Percentiles rank a stretch among this genome's conserved stretches.
Evolutionary conservation across 2,329 filamentous ascomycete genomes (phyloP).

Genomic region (Helicocarpus griseus): DNA sequence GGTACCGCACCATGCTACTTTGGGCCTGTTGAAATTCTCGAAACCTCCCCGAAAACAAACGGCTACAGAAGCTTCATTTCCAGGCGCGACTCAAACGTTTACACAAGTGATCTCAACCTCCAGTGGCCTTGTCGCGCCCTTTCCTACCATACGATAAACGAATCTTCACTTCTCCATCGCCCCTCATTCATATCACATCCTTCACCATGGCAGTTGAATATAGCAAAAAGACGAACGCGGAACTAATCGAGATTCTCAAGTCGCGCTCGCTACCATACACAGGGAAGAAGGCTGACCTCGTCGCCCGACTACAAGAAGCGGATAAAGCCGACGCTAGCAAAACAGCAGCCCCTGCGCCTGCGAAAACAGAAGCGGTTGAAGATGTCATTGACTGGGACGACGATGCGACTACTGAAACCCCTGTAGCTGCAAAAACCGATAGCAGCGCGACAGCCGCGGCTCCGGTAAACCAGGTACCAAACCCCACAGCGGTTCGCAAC

Average conservation of each 20-base stretch:
- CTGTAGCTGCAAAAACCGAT: slow-evolving; percentile 20
- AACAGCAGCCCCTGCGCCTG: slow-evolving; percentile 5
- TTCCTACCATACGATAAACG: neutral
- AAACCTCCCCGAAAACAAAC: neutral
- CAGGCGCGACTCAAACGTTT: neutral
- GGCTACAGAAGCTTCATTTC: neutral
- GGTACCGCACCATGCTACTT: neutral
- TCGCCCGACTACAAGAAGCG: slow-evolving; percentile 38
- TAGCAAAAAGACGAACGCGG: slow-evolving; percentile 41
- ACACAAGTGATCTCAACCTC: neutral
- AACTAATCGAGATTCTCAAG: slow-evolving; percentile 41
- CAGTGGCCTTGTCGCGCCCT: neutral
- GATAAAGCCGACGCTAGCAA: slow-evolving; percentile 34
- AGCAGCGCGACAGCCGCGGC: slow-evolving; percentile 21
- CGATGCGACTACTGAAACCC: slow-evolving; percentile 21
- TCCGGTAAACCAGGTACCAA: slow-evolving; percentile 26
- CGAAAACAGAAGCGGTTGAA: slow-evolving; percentile 20
- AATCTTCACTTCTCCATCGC: neutral
- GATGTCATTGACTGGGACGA: slow-evolving; percentile 39
- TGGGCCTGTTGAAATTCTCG: neutral
- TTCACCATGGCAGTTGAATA: slow-evolving; percentile 35
- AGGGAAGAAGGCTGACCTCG: slow-evolving; percentile 42
- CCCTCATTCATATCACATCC: neutral
- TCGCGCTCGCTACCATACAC: slow-evolving; percentile 37
- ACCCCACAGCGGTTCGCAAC: slow-evolving; percentile 31